Evolutionary conservation across 192 early-diverging fungal species (phyloP), one percentile per base, ranked within the genome.

Genomic region (Umbelopsis sp.): DNA sequence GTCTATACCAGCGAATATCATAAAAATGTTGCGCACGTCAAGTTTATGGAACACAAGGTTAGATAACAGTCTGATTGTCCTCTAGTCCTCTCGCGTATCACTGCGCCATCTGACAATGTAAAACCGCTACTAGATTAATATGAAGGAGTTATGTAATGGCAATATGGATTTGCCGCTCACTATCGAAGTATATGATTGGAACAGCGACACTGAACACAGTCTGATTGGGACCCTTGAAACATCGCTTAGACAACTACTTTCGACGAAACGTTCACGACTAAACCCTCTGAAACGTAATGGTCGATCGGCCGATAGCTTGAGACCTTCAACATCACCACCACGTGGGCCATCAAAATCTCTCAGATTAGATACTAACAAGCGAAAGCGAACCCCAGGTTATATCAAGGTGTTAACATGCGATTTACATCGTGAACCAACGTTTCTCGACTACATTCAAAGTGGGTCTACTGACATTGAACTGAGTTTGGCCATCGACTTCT

Each of bases 151-250:
- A 2, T 68, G 66, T 32, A 68, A 68, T 29, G 36, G 66, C 36
- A 50, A 68, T 10, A 45, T 68, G 21, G 45, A 68, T 21, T 32
- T n/a, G 45, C 66, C 66, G 31, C 24, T 68, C 5, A 50, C 66
- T 10, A 68, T 68, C n/a, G 66, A 68, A 50, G 66, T 68, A 4
- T 68, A 68, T 34, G 66, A 68, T 34, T 68, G 66, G 66, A 68
- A 68, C 47, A 45, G 17, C 66, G 66, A 68, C 29, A 34, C 20
- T 29, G 66, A 45, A 14, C 41, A 22, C 14, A 45, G 26, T 22
- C 20, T 68, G 16, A 68, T 68, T 32, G 66, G 66, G 10, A 50
- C 47, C 5, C 43, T 26, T 50, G 21, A 45, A 29, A 68, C 66
- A 21, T 68, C 45, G 8, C 41, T 68, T 7, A 34, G 45, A 25